Evolutionary conservation across 257 asterid genomes (phyloP).

Genomic region (Parsonsia alboflavescens): DNA sequence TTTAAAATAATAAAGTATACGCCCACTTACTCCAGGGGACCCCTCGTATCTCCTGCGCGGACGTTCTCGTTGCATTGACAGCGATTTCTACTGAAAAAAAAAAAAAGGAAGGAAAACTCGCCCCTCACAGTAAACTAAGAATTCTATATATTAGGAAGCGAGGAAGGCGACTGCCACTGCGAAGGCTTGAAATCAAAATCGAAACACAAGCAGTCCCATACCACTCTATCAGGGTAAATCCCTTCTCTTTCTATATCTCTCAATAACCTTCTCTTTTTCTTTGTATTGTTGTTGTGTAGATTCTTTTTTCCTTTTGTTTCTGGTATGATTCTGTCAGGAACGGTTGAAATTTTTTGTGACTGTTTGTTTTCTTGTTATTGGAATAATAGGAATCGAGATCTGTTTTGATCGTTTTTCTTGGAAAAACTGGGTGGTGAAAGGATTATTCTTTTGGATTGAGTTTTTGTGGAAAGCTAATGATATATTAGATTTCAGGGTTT

Average conservation of each 20-base stretch:
- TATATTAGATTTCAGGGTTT: not conserved
- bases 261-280: not conserved
- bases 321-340: not conserved
- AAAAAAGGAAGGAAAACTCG: too few relatives aligned
- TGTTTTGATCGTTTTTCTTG: not conserved
- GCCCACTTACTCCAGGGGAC: too few relatives aligned
- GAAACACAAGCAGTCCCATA: not conserved
- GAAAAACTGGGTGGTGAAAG: not conserved
- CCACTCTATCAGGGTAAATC: not conserved
- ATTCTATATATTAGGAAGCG: not conserved
- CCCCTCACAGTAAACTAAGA: too few relatives aligned
- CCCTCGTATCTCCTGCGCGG: too few relatives aligned
- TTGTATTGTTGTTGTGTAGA: not conserved
- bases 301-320: not conserved
- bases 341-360: not conserved
- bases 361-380: not conserved
- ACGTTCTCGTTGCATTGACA: too few relatives aligned
- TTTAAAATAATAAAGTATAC: too few relatives aligned
- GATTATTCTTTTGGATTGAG: not conserved
- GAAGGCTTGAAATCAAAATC: not conserved
- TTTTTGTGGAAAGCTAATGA: not conserved
- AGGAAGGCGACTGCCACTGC: not conserved
- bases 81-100: not conserved
- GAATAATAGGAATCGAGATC: slow-evolving; percentile 4
- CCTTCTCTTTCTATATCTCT: not conserved